Base-by-base conservation (phyloP, 306 rosid species). In the Herpetospermum pedunculosum region DNA sequence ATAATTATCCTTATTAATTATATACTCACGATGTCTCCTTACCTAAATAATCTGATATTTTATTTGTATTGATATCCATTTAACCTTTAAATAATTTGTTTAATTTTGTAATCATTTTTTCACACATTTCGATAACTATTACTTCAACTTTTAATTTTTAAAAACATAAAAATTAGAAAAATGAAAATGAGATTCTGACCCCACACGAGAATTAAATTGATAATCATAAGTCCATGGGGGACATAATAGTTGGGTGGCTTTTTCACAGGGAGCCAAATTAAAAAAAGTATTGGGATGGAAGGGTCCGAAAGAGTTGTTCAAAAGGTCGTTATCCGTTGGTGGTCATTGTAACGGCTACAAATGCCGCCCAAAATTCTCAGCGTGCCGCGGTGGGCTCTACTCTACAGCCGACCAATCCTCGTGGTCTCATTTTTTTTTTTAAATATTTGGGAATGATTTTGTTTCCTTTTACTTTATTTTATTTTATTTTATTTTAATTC, bases 271-370 rank as follows among this genome's bases (percentile, higher is more conserved):
- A 60, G 43, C 6, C 37, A 28, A 1, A 26, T n/a, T n/a, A n/a
- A 12, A 58, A 58, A 29, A 10, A 8, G 35, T 0, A 15, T 30
- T 0, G 40, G 67, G n/a, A n/a, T n/a, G n/a, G n/a, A n/a, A 62
- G 70, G 15, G 35, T 62, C 9, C 15, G 11, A 34, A 32, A 9
- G 28, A 63, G 70, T 26, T 13, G 23, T 68, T 68, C 73, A 69
- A 69, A 69, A 69, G 73, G 73, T 69, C 53, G 73, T 69, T 69
- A 69, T 43, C 54, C 40, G 73, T 69, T 69, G 25, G 40, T 69
- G 25, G 37, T 26, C 40, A 43, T 29, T 25, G 38, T 26, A 69
- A 69, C 73, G 73, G 73, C 54, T 69, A 68, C 12, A 67, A 67
- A 5, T 19, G 50, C 52, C 53, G 53, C 53, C 68, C 72, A 67